These are phyloP conservation scores for Chlamydomonas applanata DNA, from an alignment of 139 green algal genomes.

Conservation along the genomic window DNA sequence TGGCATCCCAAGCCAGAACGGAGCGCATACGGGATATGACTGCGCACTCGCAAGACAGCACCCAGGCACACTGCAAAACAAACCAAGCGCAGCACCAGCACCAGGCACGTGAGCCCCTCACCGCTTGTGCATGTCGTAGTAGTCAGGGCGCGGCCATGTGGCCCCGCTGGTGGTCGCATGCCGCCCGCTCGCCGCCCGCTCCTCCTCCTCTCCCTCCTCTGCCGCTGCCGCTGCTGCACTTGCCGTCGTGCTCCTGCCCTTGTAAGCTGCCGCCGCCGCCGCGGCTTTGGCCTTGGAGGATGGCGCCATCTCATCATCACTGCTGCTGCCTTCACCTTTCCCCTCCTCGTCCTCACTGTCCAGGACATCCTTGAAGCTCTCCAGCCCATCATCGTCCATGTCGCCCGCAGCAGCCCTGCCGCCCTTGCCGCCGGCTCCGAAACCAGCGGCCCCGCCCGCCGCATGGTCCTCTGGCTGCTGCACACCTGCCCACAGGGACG, in stretches of 20 bases:
- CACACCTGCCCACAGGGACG: constrained; percentile 77
- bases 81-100: not conserved
- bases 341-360: constrained; percentile 27
- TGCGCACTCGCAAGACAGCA: too few relatives aligned
- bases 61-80: not conserved
- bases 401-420: not conserved
- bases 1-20: too few relatives aligned
- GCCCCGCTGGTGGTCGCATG: not conserved
- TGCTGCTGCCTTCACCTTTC: constrained; percentile 17
- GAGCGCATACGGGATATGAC: too few relatives aligned
- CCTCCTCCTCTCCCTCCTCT: not conserved
- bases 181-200: not conserved
- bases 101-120: constrained; percentile 22
- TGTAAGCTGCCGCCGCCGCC: constrained; percentile 8
- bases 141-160: constrained; percentile 41
- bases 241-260: not conserved
- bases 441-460: constrained; percentile 48
- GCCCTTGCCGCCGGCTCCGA: not conserved
- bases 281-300: not conserved
- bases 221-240: constrained; percentile 1
- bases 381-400: constrained; percentile 32
- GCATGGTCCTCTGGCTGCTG: constrained; percentile 76
- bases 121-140: constrained; percentile 86
- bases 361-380: constrained; percentile 63
- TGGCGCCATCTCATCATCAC: constrained; percentile 4